Conservation (phyloP, 2,329 filamentous ascomycete species). For the Zymoseptoria crescenta region DNA sequence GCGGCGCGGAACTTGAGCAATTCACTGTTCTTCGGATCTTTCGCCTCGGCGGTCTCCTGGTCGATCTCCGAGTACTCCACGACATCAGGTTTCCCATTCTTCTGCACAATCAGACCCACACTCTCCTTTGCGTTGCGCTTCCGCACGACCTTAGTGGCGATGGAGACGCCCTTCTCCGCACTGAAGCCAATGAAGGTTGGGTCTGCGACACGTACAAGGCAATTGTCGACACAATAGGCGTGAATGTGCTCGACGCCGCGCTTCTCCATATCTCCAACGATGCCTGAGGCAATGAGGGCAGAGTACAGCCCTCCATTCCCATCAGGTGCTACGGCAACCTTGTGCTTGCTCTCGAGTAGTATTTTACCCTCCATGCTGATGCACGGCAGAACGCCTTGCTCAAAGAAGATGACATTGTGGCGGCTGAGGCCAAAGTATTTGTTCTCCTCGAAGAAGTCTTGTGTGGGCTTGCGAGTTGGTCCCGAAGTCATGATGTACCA, state of each 20-base stretch:
- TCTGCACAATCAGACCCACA: constrained; percentile 86
- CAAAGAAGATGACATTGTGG: constrained; percentile 85
- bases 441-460: constrained; percentile 84
- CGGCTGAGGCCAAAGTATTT: constrained; percentile 82
- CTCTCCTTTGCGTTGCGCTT: constrained; percentile 96
- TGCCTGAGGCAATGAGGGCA: constrained; percentile 71
- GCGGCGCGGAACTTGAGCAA: constrained; percentile 93
- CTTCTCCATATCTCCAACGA: constrained; percentile 78
- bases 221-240: constrained; percentile 98
- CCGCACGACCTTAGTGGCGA: constrained; percentile 97
- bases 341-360: constrained; percentile 79
- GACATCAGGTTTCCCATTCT: constrained; percentile 93
- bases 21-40: constrained; percentile 69
- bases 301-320: constrained; percentile 97
- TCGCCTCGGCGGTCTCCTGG: constrained; percentile 70
- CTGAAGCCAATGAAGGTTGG: constrained; percentile 92
- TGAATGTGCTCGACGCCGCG: constrained; percentile 92
- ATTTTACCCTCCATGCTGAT: constrained; percentile 98
- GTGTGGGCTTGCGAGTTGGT: constrained; percentile 83
- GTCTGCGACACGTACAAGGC: constrained; percentile 96
- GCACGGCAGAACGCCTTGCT: constrained; percentile 92
- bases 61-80: constrained; percentile 99
- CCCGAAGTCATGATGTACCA: constrained; percentile 99
- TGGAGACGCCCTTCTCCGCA: constrained; percentile 79
- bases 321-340: constrained; percentile 88